Conservation (phyloP, 2,329 filamentous ascomycete genomes). For the Chaetothyriales sp. region DNA sequence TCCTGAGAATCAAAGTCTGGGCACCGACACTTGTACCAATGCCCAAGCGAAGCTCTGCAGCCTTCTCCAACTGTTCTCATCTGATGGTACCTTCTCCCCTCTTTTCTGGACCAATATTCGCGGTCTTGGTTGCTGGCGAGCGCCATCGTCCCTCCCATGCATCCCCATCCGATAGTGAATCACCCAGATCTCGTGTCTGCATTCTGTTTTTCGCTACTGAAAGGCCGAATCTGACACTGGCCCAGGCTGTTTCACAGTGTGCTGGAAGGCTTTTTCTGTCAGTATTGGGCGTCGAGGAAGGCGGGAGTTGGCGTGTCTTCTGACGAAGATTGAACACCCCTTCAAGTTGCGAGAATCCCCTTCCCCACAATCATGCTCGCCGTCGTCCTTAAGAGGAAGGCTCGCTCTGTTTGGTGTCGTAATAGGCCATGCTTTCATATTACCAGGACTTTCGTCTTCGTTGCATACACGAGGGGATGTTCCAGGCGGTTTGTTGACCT, state of each 20-base stretch:
- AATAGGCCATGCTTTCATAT: neutral
- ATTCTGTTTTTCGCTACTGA: neutral
- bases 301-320: conserved; percentile 7
- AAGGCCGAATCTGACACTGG: neutral
- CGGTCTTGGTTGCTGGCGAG: neutral
- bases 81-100: neutral
- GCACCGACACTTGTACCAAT: neutral
- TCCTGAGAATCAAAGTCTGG: neutral
- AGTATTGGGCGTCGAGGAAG: conserved; percentile 1
- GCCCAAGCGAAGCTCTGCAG: no score
- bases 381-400: neutral
- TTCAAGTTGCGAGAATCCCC: conserved; percentile 1
- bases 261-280: neutral
- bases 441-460: neutral
- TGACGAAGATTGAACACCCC: conserved; percentile 10
- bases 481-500: neutral
- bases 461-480: neutral
- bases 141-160: neutral
- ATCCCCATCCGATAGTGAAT: neutral
- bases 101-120: neutral
- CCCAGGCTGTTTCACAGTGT: neutral
- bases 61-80: neutral
- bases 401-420: neutral
- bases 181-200: neutral
- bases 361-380: neutral